Evolutionary conservation across 768 basidiomycete species (phyloP), one percentile per base, ranked within the genome.

Genomic region (Cystobasidium onofrii): DNA sequence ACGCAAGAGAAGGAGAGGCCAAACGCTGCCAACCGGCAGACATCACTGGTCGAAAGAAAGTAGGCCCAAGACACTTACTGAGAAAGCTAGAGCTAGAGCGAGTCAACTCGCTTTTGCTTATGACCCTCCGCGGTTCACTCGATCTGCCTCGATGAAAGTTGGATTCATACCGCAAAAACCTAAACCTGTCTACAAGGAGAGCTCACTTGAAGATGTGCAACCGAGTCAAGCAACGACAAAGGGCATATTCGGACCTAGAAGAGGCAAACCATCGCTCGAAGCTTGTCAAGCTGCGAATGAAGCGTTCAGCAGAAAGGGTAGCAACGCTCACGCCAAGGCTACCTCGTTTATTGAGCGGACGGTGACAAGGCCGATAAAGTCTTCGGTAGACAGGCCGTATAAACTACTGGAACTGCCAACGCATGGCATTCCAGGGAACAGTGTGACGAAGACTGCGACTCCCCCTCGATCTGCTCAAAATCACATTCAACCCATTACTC

Each of bases 21-120:
- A 52, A 20, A 52, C 46, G 3, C 27, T 41, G 6, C 65, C 65
- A 9, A 50, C 29, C 3, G 39, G 41, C 27, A 10, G 33, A 18
- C 31, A 2, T 9, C 66, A 50, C 25, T 36, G 64, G 46, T 69
- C 44, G 4, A 34, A 55, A 12, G 69, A 57, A 29, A 55, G 55
- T 27, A 60, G 44, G 34, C 69, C 69, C 29, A 71, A 60, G 54
- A 36, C 29, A 2, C 41, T 71, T 7, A 52, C 69, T 10, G 69
- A 60, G 33, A 55, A 60, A 44, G 69, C 69, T 4, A 29, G 69
- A 9, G 54, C 31, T 23, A 34, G 25, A 57, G 69, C 69, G 60
- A 44, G 52, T 9, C 20, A 23, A 34, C 18, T 60, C 34, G 69
- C 69, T 4, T 36, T 57, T 36, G 52, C 52, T 12, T 67, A 46